Base-by-base conservation (phyloP, 1,139 yeast species). In the Pichia sp. region DNA sequence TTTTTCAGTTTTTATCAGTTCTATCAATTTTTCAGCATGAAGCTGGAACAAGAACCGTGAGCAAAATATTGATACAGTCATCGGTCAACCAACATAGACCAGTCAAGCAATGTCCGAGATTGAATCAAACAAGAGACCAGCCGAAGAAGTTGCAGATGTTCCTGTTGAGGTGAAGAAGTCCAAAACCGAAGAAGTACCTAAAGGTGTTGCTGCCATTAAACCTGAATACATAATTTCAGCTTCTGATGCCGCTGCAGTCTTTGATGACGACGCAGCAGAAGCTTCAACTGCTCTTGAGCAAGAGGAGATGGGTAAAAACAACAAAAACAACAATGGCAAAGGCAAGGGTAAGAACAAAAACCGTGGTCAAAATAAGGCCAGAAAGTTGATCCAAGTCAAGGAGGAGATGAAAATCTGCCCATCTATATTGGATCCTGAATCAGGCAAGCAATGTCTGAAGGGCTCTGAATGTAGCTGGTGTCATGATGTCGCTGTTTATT, bases 281-380 rank as follows among this genome's bases (percentile, higher is more conserved):
- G 75, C 71, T 1, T 71, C 55, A 70, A 75, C 53, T 71, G 74
- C 56, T 54, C 65, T 48, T 51, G 79, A 72, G 50, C 68, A 65
- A 8, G 81, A 79, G 9, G 81, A 75, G 58, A 48, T 34, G 2
- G 30, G 78, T 31, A 51, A 58, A 55, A 69, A 62, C 42, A 64
- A 66, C 40, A 70, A 73, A 43, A 75, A 75, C 61, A 49, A 40
- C n/a, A 53, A 46, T 12, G 48, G 29, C 12, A 52, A 51, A 8
- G 46, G 42, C 24, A 55, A 51, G 41, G 49, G 47, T 7, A 68
- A 68, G 41, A 79, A 78, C 57, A 80, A 69, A 79, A 80, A 71
- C 70, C 59, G 61, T 34, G 99, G 99, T 1, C 98, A 93, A 72
- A 93, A 93, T 71, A 92, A 93, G 70, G 83, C 83, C 61, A 78